Conservation (phyloP, 495 filamentous ascomycete genomes). For the Coniosporium apollinis region DNA sequence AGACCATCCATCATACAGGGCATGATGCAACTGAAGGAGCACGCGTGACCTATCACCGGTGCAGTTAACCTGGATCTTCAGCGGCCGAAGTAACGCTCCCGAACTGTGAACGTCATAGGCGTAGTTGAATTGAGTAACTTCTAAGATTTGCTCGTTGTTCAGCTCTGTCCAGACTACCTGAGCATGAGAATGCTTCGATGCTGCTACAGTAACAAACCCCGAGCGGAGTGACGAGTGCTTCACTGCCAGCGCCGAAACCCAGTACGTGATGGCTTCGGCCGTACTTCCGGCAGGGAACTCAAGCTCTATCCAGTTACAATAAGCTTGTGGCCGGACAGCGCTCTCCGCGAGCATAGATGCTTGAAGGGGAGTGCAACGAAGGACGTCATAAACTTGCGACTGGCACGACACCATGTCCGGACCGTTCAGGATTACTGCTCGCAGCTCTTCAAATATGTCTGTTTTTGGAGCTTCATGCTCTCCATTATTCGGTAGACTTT, state of each 20-base stretch:
- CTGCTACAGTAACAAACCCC: slow-evolving; percentile 41
- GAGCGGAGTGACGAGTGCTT: slow-evolving; percentile 50
- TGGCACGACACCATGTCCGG: neutral
- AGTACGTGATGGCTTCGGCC: slow-evolving; percentile 22
- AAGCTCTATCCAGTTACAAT: slow-evolving; percentile 61
- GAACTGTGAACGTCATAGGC: slow-evolving; percentile 15
- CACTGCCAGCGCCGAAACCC: slow-evolving; percentile 31
- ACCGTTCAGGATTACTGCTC: neutral
- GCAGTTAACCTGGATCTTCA: slow-evolving; percentile 34
- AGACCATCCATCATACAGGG: slow-evolving; percentile 74
- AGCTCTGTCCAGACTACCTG: slow-evolving; percentile 45
- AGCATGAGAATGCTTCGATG: slow-evolving; percentile 31
- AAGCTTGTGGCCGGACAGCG: slow-evolving; percentile 32
- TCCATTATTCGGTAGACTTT: no score
- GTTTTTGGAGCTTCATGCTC: no score
- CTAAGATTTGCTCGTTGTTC: slow-evolving; percentile 25
- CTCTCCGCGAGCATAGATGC: slow-evolving; percentile 65
- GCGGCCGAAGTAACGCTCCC: slow-evolving; percentile 36
- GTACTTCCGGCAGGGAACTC: slow-evolving; percentile 24
- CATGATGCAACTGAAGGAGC: slow-evolving; percentile 47
- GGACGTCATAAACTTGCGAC: slow-evolving; percentile 32
- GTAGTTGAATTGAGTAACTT: slow-evolving; percentile 19
- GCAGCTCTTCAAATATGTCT: no score
- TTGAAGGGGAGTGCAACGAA: slow-evolving; percentile 53
- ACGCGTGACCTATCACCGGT: slow-evolving; percentile 21